Evolutionary conservation across 2,329 filamentous ascomycete species (phyloP), one percentile per base, ranked within the genome.

Genomic region (Acephala macrosclerotiorum): DNA sequence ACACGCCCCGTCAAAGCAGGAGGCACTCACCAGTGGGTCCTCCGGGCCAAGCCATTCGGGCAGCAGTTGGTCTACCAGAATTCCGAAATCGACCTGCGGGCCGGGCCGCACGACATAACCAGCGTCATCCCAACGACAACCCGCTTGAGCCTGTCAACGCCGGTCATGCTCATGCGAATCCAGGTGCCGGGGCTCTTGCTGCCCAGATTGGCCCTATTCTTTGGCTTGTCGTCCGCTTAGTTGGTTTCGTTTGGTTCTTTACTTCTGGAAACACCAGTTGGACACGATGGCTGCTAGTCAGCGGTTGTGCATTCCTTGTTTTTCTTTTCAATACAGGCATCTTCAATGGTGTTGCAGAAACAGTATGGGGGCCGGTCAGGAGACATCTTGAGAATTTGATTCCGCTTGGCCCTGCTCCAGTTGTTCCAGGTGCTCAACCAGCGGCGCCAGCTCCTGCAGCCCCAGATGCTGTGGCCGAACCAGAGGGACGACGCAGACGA

Each of bases 221-320:
- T 33, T 90, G 87, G 88, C 80, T 90, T 60, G 70, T 89, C 0
- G 78, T 87, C 40, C 83, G 88, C 8, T 77, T 91, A 9, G 79
- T 81, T 12, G 76, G 86, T 6, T 89, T 90, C 73, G 82, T 90
- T 14, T 90, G 87, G 86, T 87, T 88, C 77, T 89, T 90, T 67
- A 89, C 87, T 0, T 83, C 83, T 11, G 83, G 85, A 0, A 81
- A 83, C 53, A 80, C 83, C 1, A 88, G 83, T 71, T 89, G 87
- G 87, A 82, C 82, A 9, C 83, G 87, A 57, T 89, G 84, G 83
- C 71, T 86, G 8, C 83, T 83, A 22, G 82, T 90, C 25, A 79
- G 86, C 49, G 78, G 80, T 7, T 78, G 88, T 36, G 86, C 87
- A 7, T 70, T 85, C 29, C 77, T 82, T 36, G 80, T 90, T 26